Evolutionary conservation across 192 early-diverging fungal species (phyloP).

Genomic region (Umbelopsis isabellina): DNA sequence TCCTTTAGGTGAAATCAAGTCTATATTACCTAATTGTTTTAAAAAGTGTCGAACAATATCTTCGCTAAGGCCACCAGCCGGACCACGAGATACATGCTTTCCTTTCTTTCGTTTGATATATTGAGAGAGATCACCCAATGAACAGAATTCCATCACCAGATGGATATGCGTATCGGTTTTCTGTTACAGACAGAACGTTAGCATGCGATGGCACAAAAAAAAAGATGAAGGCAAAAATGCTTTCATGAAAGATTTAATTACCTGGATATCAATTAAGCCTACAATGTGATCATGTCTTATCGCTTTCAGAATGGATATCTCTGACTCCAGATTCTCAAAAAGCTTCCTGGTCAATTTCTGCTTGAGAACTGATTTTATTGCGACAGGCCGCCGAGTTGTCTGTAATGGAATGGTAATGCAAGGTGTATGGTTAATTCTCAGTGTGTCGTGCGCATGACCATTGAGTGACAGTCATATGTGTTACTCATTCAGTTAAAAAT

Average conservation of each 20-base stretch:
- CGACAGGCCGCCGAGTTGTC: conserved; percentile 64
- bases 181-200: conserved; percentile 34
- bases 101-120: conserved; percentile 79
- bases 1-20: not conserved
- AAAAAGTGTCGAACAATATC: conserved; percentile 84
- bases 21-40: conserved; percentile 70
- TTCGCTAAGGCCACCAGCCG: conserved; percentile 81
- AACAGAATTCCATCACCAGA: conserved; percentile 97
- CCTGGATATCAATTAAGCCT: conserved; percentile 84
- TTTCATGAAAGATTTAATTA: conserved; percentile 35
- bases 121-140: conserved; percentile 89
- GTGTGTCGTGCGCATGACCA: not conserved
- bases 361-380: conserved; percentile 89
- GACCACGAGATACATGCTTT: conserved; percentile 50
- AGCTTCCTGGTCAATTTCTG: conserved; percentile 91
- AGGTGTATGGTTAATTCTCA: not conserved
- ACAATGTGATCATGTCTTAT: conserved; percentile 90
- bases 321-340: conserved; percentile 92
- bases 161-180: conserved; percentile 95
- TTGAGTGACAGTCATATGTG: not conserved
- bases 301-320: conserved; percentile 90
- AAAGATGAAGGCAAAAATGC: too few relatives aligned
- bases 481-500: conserved; percentile 16
- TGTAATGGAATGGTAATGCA: conserved; percentile 35
- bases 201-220: not conserved